Percentiles rank a stretch among this genome's conserved stretches.
These are phyloP conservation scores for Moesziomyces globuligerus DNA, from an alignment of 1,284 basidiomycete species.

Conservation along the genomic window DNA sequence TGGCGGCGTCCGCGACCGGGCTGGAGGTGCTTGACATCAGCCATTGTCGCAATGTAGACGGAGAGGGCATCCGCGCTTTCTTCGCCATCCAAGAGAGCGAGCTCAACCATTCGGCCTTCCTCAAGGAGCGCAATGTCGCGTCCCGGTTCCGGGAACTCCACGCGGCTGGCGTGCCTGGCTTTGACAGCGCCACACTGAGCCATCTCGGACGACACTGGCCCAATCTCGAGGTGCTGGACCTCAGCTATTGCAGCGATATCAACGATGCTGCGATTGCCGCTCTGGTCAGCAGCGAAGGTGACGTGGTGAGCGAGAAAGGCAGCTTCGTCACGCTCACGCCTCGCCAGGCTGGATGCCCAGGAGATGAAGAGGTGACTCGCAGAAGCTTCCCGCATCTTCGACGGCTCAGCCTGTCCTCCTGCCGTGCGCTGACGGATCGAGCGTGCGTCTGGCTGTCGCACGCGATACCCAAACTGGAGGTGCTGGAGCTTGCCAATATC, in stretches of 20 bases:
- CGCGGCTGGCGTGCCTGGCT: conserved; percentile 75
- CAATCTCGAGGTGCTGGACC: conserved; percentile 81
- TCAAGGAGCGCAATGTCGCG: conserved; percentile 28
- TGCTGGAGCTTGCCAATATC: conserved; percentile 82
- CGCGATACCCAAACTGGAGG: conserved; percentile 79
- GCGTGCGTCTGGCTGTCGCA: conserved; percentile 78
- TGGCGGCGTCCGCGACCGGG: conserved; percentile 73
- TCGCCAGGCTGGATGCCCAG: conserved; percentile 42
- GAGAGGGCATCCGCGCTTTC: conserved; percentile 71
- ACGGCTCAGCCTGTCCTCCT: conserved; percentile 83
- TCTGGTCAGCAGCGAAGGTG: conserved; percentile 70
- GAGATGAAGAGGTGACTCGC: conserved; percentile 33
- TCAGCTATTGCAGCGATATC: conserved; percentile 75
- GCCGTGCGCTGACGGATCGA: conserved; percentile 77
- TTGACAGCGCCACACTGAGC: conserved; percentile 74
- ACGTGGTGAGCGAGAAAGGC: conserved; percentile 16
- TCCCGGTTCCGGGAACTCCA: conserved; percentile 69
- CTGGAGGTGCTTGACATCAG: conserved; percentile 78
- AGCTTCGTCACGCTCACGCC: conserved; percentile 34
- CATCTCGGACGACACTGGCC: conserved; percentile 68
- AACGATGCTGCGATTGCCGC: conserved; percentile 80
- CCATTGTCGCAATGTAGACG: conserved; percentile 78
- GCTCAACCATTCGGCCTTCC: conserved; percentile 6
- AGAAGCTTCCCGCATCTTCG: conserved; percentile 71
- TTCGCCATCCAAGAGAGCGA: conserved; percentile 30